These are phyloP conservation scores for Coprinopsis sp. DNA, from an alignment of 768 basidiomycete genomes.

Conservation along the genomic window DNA sequence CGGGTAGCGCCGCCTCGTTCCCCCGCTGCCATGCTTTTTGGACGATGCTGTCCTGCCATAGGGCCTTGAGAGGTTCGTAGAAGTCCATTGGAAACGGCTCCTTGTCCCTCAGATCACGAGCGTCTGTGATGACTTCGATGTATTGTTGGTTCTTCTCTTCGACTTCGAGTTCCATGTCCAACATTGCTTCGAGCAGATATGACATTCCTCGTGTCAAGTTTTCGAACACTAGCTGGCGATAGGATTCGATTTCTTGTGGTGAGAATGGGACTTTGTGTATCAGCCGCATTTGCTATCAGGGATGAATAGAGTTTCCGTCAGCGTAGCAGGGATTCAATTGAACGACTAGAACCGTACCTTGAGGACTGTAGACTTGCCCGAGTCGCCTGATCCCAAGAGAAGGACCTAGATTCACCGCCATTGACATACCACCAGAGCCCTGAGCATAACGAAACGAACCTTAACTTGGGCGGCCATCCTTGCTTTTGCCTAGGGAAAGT, in stretches of 20 bases:
- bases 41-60: slow-evolving; percentile 78
- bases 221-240: slow-evolving; percentile 88
- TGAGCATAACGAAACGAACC: slow-evolving; percentile 33
- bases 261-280: slow-evolving; percentile 89
- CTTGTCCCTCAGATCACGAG: slow-evolving; percentile 69
- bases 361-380: slow-evolving; percentile 88
- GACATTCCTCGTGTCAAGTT: slow-evolving; percentile 87
- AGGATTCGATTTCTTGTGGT: slow-evolving; percentile 77
- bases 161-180: slow-evolving; percentile 79
- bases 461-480: slow-evolving; percentile 73
- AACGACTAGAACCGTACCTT: slow-evolving; percentile 45
- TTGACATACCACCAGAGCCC: slow-evolving; percentile 2
- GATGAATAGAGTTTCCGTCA: not conserved
- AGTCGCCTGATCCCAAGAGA: slow-evolving; percentile 88
- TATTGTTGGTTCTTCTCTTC: slow-evolving; percentile 53
- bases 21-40: slow-evolving; percentile 75
- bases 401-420: slow-evolving; percentile 51
- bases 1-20: slow-evolving; percentile 88
- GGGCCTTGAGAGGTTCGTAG: slow-evolving; percentile 56
- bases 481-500: slow-evolving; percentile 56
- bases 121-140: slow-evolving; percentile 61
- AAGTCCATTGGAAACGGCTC: slow-evolving; percentile 74
- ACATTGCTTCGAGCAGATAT: slow-evolving; percentile 82
- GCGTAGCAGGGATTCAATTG: not conserved
- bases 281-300: slow-evolving; percentile 85